phyloP scores from a whole-genome alignment of 2,329 filamentous ascomycete genomes.

The Hypoxylon sp. region DNA sequence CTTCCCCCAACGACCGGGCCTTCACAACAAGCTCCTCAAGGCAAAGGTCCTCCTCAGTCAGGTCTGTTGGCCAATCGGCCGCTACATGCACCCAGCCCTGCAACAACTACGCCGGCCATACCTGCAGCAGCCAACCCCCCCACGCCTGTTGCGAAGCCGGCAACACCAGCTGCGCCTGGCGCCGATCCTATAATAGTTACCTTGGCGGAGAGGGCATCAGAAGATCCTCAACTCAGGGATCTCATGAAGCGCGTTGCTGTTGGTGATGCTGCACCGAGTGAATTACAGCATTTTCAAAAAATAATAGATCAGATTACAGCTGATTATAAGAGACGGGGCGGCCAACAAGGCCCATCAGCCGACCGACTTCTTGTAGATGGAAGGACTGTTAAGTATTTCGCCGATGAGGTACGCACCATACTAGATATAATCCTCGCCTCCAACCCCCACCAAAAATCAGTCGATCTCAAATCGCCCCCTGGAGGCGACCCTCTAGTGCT shows the following conservation, averaged over 20 bases:
- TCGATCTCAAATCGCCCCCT: conserved; percentile 60
- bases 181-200: conserved; percentile 84
- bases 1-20: conserved; percentile 35
- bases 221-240: conserved; percentile 75
- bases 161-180: conserved; percentile 46
- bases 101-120: conserved; percentile 26
- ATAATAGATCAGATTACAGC: conserved; percentile 82
- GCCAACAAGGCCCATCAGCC: conserved; percentile 61
- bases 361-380: conserved; percentile 64
- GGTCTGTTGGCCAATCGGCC: conserved; percentile 37
- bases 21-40: conserved; percentile 44
- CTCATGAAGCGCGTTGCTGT: conserved; percentile 86
- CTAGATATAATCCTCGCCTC: conserved; percentile 66
- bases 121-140: conserved; percentile 39
- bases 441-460: conserved; percentile 64
- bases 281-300: conserved; percentile 78
- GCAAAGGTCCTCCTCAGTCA: conserved; percentile 41
- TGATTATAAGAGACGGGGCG: conserved; percentile 62
- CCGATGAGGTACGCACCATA: conserved; percentile 65
- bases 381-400: conserved; percentile 67
- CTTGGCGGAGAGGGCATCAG: conserved; percentile 77
- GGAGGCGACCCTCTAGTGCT: conserved; percentile 66
- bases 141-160: conserved; percentile 31
- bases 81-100: conserved; percentile 39
- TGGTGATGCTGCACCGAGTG: conserved; percentile 74